phyloP scores from a whole-genome alignment of 441 rosid genomes.

The Capsella rubella region DNA sequence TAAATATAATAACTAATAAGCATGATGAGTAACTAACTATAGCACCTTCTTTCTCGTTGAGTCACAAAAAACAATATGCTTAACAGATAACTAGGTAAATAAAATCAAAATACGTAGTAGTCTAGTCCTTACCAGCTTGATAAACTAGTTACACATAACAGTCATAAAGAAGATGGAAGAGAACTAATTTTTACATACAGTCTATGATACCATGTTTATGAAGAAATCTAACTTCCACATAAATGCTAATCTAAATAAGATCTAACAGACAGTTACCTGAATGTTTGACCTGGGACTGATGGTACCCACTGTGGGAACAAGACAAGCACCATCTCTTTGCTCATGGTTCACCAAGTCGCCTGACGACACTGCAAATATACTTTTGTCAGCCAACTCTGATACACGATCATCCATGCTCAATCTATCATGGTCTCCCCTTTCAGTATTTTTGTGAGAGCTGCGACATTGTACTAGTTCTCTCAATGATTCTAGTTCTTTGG shows the following conservation, averaged over 20 bases:
- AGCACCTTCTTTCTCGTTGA: not conserved
- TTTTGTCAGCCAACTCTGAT: conserved; percentile 40
- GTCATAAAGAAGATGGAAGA: conserved; percentile 21
- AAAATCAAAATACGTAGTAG: not conserved
- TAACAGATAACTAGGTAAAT: conserved; percentile 1
- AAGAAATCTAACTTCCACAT: not conserved
- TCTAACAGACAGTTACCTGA: conserved; percentile 36
- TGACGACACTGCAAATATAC: conserved; percentile 31
- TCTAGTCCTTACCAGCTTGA: conserved; percentile 1
- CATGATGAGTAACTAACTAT: not conserved
- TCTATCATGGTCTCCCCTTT: conserved; percentile 48
- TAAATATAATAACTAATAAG: conserved; percentile 22
- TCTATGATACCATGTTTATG: conserved; percentile 29
- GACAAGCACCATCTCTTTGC: conserved; percentile 43
- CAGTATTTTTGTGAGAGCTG: conserved; percentile 38
- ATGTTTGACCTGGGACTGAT: conserved; percentile 30
- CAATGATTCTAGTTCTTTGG: conserved; percentile 59
- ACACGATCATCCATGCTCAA: conserved; percentile 42
- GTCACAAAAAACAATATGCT: conserved; percentile 3
- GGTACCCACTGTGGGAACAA: conserved; percentile 33
- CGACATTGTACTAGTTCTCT: conserved; percentile 60
- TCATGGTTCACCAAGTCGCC: conserved; percentile 31
- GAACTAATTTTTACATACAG: conserved; percentile 13
- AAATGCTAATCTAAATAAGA: conserved; percentile 6
- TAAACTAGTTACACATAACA: conserved; percentile 9